Conservation (phyloP, 2,329 filamentous ascomycete genomes). For the Penicillium sp. region DNA sequence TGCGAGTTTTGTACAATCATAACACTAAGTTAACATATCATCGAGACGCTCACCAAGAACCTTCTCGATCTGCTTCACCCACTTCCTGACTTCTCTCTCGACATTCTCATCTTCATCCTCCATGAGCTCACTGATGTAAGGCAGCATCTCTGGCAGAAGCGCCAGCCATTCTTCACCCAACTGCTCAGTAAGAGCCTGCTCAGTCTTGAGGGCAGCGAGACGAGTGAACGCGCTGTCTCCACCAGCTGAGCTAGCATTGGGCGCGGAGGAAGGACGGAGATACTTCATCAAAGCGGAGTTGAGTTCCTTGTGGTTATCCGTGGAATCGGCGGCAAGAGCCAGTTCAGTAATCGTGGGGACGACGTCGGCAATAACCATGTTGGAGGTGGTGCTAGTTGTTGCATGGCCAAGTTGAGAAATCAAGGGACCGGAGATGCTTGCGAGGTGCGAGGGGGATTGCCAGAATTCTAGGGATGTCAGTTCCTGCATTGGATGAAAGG, state of each 20-base stretch:
- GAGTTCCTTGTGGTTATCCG: conserved; percentile 87
- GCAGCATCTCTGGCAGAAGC: conserved; percentile 91
- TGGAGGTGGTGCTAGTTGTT: conserved; percentile 38
- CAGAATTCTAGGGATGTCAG: conserved; percentile 66
- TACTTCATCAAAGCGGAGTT: conserved; percentile 77
- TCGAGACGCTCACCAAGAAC: conserved; percentile 89
- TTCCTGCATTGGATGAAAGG: not conserved
- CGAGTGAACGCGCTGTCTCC: conserved; percentile 69
- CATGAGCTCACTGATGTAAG: conserved; percentile 91
- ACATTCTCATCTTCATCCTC: conserved; percentile 96
- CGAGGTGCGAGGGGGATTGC: conserved; percentile 88
- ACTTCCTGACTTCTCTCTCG: conserved; percentile 82
- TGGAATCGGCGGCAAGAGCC: conserved; percentile 76
- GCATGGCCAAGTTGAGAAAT: conserved; percentile 64
- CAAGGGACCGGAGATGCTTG: conserved; percentile 68
- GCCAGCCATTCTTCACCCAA: conserved; percentile 93
- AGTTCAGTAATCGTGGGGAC: conserved; percentile 78
- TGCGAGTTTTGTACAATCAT: conserved; percentile 24
- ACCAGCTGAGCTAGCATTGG: conserved; percentile 29
- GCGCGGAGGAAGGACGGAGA: conserved; percentile 60
- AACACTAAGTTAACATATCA: conserved; percentile 77
- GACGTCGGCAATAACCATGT: conserved; percentile 57
- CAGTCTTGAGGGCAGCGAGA: conserved; percentile 77
- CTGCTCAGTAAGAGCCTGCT: conserved; percentile 75
- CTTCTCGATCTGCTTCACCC: conserved; percentile 88